phyloP scores from a whole-genome alignment of 2,329 filamentous ascomycete genomes.

The Calonectria pauciramosa region DNA sequence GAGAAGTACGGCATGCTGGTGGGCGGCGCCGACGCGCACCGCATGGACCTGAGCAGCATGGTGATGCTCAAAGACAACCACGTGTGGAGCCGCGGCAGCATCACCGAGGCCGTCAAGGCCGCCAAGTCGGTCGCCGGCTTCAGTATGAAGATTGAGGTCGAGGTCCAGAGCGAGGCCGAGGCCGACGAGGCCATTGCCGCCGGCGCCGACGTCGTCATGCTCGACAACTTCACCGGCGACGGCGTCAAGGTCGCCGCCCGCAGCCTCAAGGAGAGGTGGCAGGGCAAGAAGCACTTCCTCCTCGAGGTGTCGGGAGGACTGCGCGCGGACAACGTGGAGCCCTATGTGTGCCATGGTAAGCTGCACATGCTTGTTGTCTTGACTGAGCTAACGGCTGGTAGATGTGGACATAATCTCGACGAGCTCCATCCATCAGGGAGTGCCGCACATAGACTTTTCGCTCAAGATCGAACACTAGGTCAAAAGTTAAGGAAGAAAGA shows the following conservation, averaged over 20 bases:
- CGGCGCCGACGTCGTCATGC: slow-evolving; percentile 95
- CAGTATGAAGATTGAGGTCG: slow-evolving; percentile 94
- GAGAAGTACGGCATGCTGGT: slow-evolving; percentile 99
- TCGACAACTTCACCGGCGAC: slow-evolving; percentile 92
- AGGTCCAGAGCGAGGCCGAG: slow-evolving; percentile 89
- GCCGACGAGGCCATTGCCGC: slow-evolving; percentile 92
- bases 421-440: slow-evolving; percentile 96
- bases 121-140: slow-evolving; percentile 90
- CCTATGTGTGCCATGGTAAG: slow-evolving; percentile 82
- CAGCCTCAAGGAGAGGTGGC: slow-evolving; percentile 85
- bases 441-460: slow-evolving; percentile 94
- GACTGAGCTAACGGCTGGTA: slow-evolving; percentile 45
- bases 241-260: slow-evolving; percentile 81
- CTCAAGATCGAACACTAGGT: slow-evolving; percentile 78
- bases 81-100: slow-evolving; percentile 90
- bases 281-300: slow-evolving; percentile 79
- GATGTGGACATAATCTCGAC: slow-evolving; percentile 97
- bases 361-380: slow-evolving; percentile 26
- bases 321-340: slow-evolving; percentile 84
- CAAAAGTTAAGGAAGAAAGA: slow-evolving; percentile 29
- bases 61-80: slow-evolving; percentile 99
- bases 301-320: slow-evolving; percentile 95
- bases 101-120: slow-evolving; percentile 86
- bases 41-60: slow-evolving; percentile 94
- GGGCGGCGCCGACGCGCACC: slow-evolving; percentile 91